Conservation (phyloP, 1,139 yeast species). For the Lipomyces yarrowii region DNA sequence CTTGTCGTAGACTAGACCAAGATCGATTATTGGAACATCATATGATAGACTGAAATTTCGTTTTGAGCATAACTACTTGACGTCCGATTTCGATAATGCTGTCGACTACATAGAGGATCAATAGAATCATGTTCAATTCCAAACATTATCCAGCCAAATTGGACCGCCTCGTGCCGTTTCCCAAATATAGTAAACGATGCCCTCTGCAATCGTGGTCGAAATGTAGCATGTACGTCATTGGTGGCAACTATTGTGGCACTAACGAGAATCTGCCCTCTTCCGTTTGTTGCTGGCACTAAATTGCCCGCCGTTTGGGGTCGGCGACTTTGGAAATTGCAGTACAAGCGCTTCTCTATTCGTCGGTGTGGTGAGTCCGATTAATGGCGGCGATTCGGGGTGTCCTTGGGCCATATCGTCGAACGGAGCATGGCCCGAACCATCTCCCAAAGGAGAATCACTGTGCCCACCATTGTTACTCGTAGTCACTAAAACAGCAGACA, state of each 20-base stretch:
- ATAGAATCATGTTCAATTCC: neutral
- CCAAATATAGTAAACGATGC: neutral
- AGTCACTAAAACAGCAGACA: neutral
- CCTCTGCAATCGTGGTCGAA: neutral
- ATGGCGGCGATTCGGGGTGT: neutral
- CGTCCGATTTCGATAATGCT: too few species aligned
- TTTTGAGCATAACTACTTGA: neutral
- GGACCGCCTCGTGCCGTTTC: neutral
- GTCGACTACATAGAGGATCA: neutral
- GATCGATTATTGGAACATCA: neutral
- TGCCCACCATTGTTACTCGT: neutral
- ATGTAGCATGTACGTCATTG: neutral
- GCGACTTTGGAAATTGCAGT: neutral
- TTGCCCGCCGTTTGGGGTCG: neutral
- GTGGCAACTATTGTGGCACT: neutral
- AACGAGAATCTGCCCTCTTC: neutral
- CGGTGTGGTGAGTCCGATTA: neutral
- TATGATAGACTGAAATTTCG: neutral
- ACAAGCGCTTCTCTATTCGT: neutral
- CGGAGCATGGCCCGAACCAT: neutral
- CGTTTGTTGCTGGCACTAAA: neutral
- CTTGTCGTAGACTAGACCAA: slow-evolving; percentile 19
- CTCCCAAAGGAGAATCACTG: neutral
- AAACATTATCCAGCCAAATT: neutral
- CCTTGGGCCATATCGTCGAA: neutral